Percentiles rank a stretch among this genome's conserved stretches.
phyloP scores from a whole-genome alignment of 345 rosid genomes.

The Citrus hindsii region DNA sequence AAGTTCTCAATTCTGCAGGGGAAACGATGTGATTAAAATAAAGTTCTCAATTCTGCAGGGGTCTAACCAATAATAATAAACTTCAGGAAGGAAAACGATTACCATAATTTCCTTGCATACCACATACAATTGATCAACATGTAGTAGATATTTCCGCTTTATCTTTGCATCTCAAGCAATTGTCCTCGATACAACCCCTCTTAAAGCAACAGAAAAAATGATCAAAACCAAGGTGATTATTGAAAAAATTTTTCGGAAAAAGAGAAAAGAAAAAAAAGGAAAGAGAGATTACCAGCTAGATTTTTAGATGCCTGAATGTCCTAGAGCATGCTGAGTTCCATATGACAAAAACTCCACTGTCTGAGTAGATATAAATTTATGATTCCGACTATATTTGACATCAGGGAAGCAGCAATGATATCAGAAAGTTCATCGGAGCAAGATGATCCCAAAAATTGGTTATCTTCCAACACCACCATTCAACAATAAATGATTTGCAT shows the following conservation, averaged over 20 bases:
- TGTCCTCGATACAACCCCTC: no score
- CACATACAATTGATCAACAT: no score
- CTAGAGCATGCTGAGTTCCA: not conserved
- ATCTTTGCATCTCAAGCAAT: no score
- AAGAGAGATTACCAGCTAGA: not conserved
- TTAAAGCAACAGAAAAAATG: no score
- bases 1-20: no score
- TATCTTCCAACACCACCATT: not conserved
- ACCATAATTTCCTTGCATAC: no score
- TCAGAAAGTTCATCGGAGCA: slow-evolving; percentile 26
- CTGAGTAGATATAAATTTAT: not conserved
- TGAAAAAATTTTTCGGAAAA: not conserved
- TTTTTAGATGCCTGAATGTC: not conserved
- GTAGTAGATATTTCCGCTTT: no score
- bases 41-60: no score
- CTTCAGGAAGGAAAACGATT: no score
- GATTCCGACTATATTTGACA: slow-evolving; percentile 2
- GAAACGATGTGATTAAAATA: no score
- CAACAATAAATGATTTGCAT: not conserved
- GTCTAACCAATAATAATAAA: no score
- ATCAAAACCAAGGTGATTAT: not conserved
- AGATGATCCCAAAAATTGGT: slow-evolving; percentile 14
- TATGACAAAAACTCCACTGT: not conserved
- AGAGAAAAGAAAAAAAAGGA: not conserved
- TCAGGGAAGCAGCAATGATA: slow-evolving; percentile 20